A percentile compares a stretch with the other conserved stretches of the same genome.
These are phyloP conservation scores for Wickerhamiella alocasiicola DNA, from an alignment of 805 yeast genomes.

Conservation along the genomic window DNA sequence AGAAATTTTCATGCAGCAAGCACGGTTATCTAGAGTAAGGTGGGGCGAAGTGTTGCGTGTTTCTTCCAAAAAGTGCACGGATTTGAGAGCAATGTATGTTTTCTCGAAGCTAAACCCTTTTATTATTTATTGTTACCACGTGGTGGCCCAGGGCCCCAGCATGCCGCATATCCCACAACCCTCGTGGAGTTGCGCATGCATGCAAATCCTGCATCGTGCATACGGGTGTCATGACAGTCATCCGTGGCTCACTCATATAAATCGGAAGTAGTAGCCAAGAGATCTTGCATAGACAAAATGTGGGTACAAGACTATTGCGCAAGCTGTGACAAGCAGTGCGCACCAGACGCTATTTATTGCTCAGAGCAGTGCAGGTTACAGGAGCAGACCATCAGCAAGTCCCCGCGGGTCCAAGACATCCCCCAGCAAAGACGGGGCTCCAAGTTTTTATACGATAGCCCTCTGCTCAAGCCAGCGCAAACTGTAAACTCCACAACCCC, in stretches of 20 bases:
- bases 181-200: conserved; percentile 7
- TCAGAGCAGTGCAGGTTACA: conserved; percentile 32
- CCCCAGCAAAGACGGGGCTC: conserved; percentile 8
- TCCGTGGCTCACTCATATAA: neutral
- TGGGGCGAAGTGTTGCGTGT: too few relatives aligned
- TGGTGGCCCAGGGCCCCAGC: too few relatives aligned
- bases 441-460: conserved; percentile 20
- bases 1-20: too few relatives aligned
- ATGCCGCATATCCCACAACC: neutral
- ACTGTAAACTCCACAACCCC: conserved; percentile 13
- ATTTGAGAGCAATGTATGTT: too few relatives aligned
- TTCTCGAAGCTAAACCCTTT: too few relatives aligned
- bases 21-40: too few relatives aligned
- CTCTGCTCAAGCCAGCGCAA: conserved; percentile 19
- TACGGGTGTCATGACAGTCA: conserved; percentile 6
- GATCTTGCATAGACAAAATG: conserved; percentile 16
- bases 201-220: conserved; percentile 1
- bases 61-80: too few relatives aligned
- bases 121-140: too few relatives aligned
- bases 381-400: conserved; percentile 10
- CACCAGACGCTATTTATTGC: conserved; percentile 35
- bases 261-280: too few relatives aligned
- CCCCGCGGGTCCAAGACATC: neutral
- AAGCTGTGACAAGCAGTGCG: conserved; percentile 43
- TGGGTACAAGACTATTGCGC: conserved; percentile 44